A percentile compares a stretch with the other conserved stretches of the same genome.
phyloP scores from a whole-genome alignment of 2,329 filamentous ascomycete genomes.

The Helotiales sp. region DNA sequence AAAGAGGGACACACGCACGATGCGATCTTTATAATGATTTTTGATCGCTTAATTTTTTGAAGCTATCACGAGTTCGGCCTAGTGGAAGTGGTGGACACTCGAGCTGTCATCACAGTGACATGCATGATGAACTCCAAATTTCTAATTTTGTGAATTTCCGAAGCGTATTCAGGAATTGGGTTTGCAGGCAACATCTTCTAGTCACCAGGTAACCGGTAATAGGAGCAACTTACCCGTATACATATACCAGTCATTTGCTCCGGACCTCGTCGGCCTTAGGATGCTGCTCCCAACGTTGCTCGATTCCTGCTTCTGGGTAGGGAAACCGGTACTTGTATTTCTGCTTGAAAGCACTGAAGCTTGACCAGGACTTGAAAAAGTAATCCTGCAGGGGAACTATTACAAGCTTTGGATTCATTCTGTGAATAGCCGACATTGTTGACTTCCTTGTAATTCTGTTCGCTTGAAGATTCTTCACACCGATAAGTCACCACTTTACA shows the following conservation, averaged over 20 bases:
- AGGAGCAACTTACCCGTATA: no score
- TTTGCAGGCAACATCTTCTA: no score
- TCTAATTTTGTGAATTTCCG: neutral
- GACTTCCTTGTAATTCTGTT: neutral
- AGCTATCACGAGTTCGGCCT: neutral
- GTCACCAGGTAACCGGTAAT: no score
- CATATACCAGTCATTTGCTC: no score
- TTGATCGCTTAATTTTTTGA: neutral
- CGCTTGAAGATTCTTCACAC: neutral
- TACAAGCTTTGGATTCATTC: neutral
- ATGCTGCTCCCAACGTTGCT: no score
- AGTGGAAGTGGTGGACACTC: neutral
- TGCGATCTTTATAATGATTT: neutral
- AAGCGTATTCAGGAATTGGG: neutral
- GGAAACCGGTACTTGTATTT: no score
- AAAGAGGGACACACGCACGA: slow-evolving; percentile 18
- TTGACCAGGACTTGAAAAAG: neutral
- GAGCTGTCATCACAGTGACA: neutral
- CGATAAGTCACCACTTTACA: neutral
- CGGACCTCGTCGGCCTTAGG: no score
- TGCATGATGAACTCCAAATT: neutral
- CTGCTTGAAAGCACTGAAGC: neutral
- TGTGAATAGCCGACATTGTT: neutral
- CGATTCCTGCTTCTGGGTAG: no score
- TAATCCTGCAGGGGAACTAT: neutral